These are phyloP conservation scores for Paramecium bursaria DNA, from an alignment of 73 alveolate species.

Conservation along the genomic window DNA sequence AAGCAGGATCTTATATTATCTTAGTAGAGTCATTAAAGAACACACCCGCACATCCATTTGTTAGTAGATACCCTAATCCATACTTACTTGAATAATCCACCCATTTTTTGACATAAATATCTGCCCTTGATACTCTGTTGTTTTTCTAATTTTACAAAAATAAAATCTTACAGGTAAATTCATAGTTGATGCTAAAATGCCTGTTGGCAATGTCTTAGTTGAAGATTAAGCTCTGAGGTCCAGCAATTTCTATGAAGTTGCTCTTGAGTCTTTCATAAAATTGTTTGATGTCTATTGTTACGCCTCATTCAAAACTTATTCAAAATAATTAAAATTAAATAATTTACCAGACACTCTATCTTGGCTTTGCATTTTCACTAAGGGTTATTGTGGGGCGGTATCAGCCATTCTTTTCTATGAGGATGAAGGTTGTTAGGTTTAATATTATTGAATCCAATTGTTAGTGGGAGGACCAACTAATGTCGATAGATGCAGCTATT, in stretches of 20 bases:
- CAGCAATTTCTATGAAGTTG: slow-evolving; percentile 16
- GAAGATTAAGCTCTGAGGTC: slow-evolving; percentile 43
- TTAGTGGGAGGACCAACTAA: slow-evolving; percentile 94
- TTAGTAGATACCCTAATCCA: slow-evolving; percentile 90
- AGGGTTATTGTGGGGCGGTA: slow-evolving; percentile 57
- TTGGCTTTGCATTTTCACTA: slow-evolving; percentile 27
- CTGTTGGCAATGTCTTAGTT: slow-evolving; percentile 43
- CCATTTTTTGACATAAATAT: slow-evolving; percentile 91
- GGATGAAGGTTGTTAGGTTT: slow-evolving; percentile 66
- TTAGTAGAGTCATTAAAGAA: slow-evolving; percentile 90
- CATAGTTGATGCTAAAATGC: neutral
- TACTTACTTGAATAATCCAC: slow-evolving; percentile 91
- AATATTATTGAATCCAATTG: slow-evolving; percentile 74
- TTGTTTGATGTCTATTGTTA: slow-evolving; percentile 44
- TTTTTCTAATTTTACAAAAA: slow-evolving; percentile 17
- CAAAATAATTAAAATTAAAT: no score
- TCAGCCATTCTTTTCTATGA: slow-evolving; percentile 54
- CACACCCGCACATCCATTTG: slow-evolving; percentile 87
- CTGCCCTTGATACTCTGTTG: slow-evolving; percentile 42
- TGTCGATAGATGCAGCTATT: slow-evolving; percentile 86
- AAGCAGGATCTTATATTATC: slow-evolving; percentile 82
- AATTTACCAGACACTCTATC: slow-evolving; percentile 60
- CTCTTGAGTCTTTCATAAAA: slow-evolving; percentile 59
- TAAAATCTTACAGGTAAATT: neutral
- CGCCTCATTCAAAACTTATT: slow-evolving; percentile 34